A percentile compares a stretch with the other conserved stretches of the same genome.
phyloP scores from a whole-genome alignment of 2,329 filamentous ascomycete species.

The Dryadomyces sulphureus region DNA sequence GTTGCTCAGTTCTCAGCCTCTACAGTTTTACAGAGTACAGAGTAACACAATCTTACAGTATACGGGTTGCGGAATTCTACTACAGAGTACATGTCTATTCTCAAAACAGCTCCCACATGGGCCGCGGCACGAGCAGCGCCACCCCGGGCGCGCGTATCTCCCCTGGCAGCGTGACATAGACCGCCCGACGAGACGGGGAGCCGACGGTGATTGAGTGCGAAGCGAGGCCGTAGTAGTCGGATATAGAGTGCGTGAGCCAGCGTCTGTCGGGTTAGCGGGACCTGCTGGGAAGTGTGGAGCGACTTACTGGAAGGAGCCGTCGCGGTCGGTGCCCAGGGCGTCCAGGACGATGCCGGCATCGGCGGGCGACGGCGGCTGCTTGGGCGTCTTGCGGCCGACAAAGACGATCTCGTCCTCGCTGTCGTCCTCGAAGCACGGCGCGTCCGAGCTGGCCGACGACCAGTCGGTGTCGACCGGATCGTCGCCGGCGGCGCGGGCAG shows the following conservation, averaged over 20 bases:
- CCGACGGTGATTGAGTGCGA: conserved; percentile 68
- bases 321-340: conserved; percentile 57
- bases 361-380: conserved; percentile 36
- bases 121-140: conserved; percentile 32
- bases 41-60: too few relatives aligned
- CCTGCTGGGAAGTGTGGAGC: background rate
- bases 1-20: too few relatives aligned
- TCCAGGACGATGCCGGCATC: conserved; percentile 63
- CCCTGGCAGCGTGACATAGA: conserved; percentile 44
- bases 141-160: conserved; percentile 37
- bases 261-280: conserved; percentile 39
- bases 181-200: conserved; percentile 57
- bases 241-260: conserved; percentile 87
- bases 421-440: conserved; percentile 32
- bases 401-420: conserved; percentile 94
- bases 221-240: conserved; percentile 76
- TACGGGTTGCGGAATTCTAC: too few relatives aligned
- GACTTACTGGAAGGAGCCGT: conserved; percentile 70
- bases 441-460: background rate
- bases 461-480: conserved; percentile 16
- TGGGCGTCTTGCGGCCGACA: conserved; percentile 42
- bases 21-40: too few relatives aligned
- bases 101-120: conserved; percentile 45
- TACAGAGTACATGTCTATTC: conserved; percentile 10
- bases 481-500: conserved; percentile 12